Conservation (phyloP, 371 early-diverging fungal genomes). For the Coemansia sp. region DNA sequence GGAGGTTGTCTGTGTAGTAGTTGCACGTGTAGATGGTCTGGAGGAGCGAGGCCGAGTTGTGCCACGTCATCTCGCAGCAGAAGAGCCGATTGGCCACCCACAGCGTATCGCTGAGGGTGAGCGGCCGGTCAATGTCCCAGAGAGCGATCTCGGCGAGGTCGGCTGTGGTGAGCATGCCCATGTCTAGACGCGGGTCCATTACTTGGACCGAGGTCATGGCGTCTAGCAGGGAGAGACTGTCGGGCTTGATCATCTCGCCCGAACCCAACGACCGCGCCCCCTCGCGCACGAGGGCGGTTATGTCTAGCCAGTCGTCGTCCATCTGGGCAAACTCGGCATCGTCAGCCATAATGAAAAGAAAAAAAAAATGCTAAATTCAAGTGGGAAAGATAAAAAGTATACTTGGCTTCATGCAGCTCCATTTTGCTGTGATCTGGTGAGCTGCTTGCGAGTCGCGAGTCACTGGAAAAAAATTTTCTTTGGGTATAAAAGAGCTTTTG, state of each 20-base stretch:
- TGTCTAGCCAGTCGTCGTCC: conserved; percentile 39
- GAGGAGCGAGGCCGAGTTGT: conserved; percentile 37
- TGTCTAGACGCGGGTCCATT: conserved; percentile 50
- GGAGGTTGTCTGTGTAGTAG: conserved; percentile 21
- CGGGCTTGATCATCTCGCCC: conserved; percentile 35
- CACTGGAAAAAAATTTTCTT: too few relatives aligned
- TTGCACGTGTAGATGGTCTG: conserved; percentile 50
- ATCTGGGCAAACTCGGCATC: too few relatives aligned
- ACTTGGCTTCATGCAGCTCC: too few relatives aligned
- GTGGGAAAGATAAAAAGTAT: too few relatives aligned
- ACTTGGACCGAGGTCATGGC: conserved; percentile 45
- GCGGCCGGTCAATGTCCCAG: conserved; percentile 22
- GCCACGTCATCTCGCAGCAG: conserved; percentile 46
- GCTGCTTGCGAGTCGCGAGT: too few relatives aligned
- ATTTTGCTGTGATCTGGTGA: too few relatives aligned
- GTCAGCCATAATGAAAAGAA: too few relatives aligned
- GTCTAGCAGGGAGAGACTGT: conserved; percentile 24
- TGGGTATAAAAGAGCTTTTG: too few relatives aligned
- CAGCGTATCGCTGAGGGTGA: conserved; percentile 22
- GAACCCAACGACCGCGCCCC: conserved; percentile 14
- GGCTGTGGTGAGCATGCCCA: conserved; percentile 30
- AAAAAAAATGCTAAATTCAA: too few relatives aligned
- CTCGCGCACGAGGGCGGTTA: conserved; percentile 21
- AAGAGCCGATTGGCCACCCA: conserved; percentile 36
- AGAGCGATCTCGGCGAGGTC: conserved; percentile 22